phyloP scores from a whole-genome alignment of 768 basidiomycete species.

The Collybia sordida region DNA sequence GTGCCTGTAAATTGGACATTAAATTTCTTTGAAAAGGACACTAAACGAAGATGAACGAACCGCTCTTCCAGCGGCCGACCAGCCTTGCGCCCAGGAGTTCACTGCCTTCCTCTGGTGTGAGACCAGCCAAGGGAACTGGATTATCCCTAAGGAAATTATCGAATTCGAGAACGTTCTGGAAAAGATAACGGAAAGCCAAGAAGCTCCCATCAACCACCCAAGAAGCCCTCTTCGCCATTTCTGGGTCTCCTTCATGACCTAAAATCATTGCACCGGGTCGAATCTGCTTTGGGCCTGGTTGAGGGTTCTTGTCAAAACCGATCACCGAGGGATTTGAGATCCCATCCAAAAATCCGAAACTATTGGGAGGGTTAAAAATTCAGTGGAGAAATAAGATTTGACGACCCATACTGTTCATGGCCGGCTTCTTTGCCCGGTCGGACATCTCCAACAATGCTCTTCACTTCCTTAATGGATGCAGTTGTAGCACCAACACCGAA shows the following conservation, averaged over 20 bases:
- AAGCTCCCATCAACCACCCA: conserved; percentile 54
- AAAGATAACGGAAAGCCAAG: conserved; percentile 49
- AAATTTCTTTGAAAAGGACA: neutral
- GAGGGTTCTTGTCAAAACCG: conserved; percentile 34
- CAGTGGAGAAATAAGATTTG: neutral
- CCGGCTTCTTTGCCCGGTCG: conserved; percentile 41
- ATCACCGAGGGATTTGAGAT: conserved; percentile 49
- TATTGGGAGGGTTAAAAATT: conserved; percentile 10
- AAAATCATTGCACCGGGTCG: conserved; percentile 42
- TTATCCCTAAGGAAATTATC: conserved; percentile 42
- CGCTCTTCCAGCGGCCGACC: conserved; percentile 57
- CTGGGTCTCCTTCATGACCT: conserved; percentile 41
- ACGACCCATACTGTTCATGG: conserved; percentile 40
- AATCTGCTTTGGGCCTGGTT: conserved; percentile 38
- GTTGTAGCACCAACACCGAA: conserved; percentile 28
- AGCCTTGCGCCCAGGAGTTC: conserved; percentile 53
- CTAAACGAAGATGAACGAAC: conserved; percentile 21
- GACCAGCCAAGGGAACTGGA: conserved; percentile 32
- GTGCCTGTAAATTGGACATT: conserved; percentile 27
- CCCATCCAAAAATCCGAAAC: conserved; percentile 54
- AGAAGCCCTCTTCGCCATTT: conserved; percentile 22
- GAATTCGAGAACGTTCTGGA: conserved; percentile 55
- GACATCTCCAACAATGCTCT: conserved; percentile 36
- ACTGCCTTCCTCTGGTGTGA: conserved; percentile 38
- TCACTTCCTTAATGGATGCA: conserved; percentile 39